Evolutionary conservation across 371 early-diverging fungal species (phyloP), one percentile per base, ranked within the genome.

Genomic region (Lichtheimia ramosa): DNA sequence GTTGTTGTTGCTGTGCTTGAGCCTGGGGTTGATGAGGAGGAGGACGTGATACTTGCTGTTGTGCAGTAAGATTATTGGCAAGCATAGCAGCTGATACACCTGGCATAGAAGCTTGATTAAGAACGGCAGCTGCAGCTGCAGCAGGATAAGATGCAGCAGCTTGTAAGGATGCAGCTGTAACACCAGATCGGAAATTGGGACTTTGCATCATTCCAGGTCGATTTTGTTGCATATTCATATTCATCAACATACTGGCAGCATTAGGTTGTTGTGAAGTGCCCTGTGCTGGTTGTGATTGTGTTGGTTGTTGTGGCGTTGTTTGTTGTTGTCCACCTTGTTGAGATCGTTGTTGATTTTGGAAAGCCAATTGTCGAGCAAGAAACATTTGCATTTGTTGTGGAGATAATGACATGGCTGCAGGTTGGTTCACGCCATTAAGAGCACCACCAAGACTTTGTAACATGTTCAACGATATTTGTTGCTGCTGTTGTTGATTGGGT

Each of bases 341-440:
- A 23, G 50, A 20, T 34, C 55, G 58, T 54, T 64, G 61, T 58
- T 70, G 73, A 15, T 75, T 69, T 15, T 73, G 70, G 21, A 67
- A 54, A 25, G 68, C 64, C 21, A 70, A 34, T 43, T 75, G 75
- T 24, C 65, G 71, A 23, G 64, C 58, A 24, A 75, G 41, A 23
- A 63, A 63, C 25, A 62, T 63, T 63, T 75, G 75, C 43, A 72
- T 54, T 41, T 77, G 77, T 42, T 71, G 70, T 12, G 68, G 69
- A 15, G 71, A 65, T 21, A 76, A 48, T 20, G 50, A 60, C 12
- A 66, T n/a, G 3, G 56, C 68, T 20, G 53, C 54, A 16, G 62
- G 66, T 48, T 60, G 61, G 16, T 53, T 50, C 1, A 58, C 51
- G 48, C 59, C 57, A 18, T 54, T 48, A 24, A 51, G 65, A 5